phyloP scores from a whole-genome alignment of 371 early-diverging fungal genomes.

The Phascolomyces articulosus region DNA sequence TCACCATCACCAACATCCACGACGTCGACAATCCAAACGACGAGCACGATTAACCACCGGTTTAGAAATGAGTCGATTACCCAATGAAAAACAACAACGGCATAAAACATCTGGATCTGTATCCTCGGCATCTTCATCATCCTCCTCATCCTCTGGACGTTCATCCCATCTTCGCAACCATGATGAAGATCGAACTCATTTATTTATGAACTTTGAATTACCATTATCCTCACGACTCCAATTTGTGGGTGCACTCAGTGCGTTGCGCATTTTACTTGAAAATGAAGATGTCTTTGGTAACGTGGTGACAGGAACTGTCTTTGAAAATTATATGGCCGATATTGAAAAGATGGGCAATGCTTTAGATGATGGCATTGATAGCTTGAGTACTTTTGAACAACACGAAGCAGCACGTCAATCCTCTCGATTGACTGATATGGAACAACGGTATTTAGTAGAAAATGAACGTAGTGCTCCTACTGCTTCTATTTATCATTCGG shows the following conservation, averaged over 20 bases:
- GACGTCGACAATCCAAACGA: conserved; percentile 11
- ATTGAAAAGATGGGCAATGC: conserved; percentile 14
- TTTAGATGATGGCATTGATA: conserved; percentile 10
- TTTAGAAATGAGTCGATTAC: conserved; percentile 10
- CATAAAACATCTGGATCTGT: neutral
- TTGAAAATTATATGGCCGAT: conserved; percentile 20
- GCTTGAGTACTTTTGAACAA: conserved; percentile 2
- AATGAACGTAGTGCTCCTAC: neutral
- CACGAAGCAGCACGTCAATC: neutral
- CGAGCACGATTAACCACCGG: neutral
- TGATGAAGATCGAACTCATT: conserved; percentile 3
- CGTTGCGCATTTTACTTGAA: conserved; percentile 42
- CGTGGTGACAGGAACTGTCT: conserved; percentile 21
- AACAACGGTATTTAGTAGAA: conserved; percentile 1
- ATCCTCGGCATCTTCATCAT: neutral
- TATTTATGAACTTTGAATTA: conserved; percentile 28
- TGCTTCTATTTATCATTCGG: neutral
- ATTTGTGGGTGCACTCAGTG: conserved; percentile 37
- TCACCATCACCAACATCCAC: conserved; percentile 9
- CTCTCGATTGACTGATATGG: conserved; percentile 5
- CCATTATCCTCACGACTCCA: conserved; percentile 22
- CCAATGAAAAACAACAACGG: neutral
- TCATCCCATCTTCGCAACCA: neutral
- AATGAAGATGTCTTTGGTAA: conserved; percentile 36
- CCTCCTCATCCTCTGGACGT: neutral